These are phyloP conservation scores for Cytospora piceae DNA, from an alignment of 2,329 filamentous ascomycete species.

Conservation along the genomic window DNA sequence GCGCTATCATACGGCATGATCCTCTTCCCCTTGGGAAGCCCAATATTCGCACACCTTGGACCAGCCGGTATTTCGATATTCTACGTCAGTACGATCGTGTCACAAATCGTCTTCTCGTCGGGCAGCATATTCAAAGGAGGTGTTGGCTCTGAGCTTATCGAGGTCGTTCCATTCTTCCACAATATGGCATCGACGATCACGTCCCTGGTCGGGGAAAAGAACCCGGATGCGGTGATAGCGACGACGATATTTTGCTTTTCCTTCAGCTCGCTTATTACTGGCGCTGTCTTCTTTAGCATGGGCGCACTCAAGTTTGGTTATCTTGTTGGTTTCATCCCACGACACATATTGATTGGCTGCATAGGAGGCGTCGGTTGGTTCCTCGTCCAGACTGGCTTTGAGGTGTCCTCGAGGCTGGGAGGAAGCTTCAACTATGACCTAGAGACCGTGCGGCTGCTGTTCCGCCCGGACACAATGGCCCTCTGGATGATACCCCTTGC, in stretches of 20 bases:
- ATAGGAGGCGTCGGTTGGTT: slow-evolving; percentile 98
- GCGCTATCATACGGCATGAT: slow-evolving; percentile 97
- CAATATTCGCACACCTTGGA: slow-evolving; percentile 82
- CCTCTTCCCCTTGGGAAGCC: slow-evolving; percentile 86
- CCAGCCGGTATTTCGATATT: slow-evolving; percentile 98
- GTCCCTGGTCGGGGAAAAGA: slow-evolving; percentile 73
- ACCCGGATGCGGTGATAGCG: slow-evolving; percentile 84
- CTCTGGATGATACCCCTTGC: slow-evolving; percentile 83
- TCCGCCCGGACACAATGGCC: slow-evolving; percentile 72
- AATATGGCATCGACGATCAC: slow-evolving; percentile 95
- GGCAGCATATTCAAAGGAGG: slow-evolving; percentile 89
- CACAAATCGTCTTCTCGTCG: slow-evolving; percentile 85
- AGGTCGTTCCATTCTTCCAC: slow-evolving; percentile 98
- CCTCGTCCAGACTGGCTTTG: slow-evolving; percentile 85
- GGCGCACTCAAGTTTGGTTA: slow-evolving; percentile 86
- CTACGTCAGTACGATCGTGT: slow-evolving; percentile 95
- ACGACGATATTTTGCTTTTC: slow-evolving; percentile 94
- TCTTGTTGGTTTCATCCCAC: slow-evolving; percentile 93
- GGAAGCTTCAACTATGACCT: slow-evolving; percentile 83
- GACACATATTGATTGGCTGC: slow-evolving; percentile 94
- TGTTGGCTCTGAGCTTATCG: slow-evolving; percentile 95
- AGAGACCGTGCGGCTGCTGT: slow-evolving; percentile 74
- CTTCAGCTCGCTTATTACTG: slow-evolving; percentile 87
- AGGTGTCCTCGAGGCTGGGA: slow-evolving; percentile 87
- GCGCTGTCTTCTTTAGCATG: slow-evolving; percentile 88